Base-by-base conservation (phyloP, 2,329 filamentous ascomycete genomes). In the Penicillium sp. region DNA sequence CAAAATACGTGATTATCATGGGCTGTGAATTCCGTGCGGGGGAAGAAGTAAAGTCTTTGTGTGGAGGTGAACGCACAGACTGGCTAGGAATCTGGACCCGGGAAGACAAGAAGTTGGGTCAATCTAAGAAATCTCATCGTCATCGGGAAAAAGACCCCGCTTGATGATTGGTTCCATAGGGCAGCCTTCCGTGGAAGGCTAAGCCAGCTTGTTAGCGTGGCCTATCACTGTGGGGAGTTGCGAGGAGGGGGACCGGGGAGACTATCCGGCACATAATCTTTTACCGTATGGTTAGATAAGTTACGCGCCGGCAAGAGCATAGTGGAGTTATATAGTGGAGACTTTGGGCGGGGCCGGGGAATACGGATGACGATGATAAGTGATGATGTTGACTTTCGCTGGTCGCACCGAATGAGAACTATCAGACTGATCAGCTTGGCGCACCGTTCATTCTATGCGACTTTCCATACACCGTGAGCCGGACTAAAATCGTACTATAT, bases 11-110 rank as follows among this genome's bases (percentile, higher is more conserved):
- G n/a, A 41, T 41, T 22, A 41, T 41, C 39, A 39, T 39, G n/a
- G 19, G 39, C 19, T 41, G 19, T 48, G 9, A 24, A 37, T 31
- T 48, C 16, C 14, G 48, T 48, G 52, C 31, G 43, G 35, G 56
- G 56, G 39, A 22, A 41, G 39, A 5, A 5, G 10, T 3, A 41
- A 41, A 7, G 19, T 5, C 39, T 13, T 22, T 41, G 19, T 21
- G 19, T 46, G 33, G 45, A 39, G 48, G 19, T 24, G 8, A 16
- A 35, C 45, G 45, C 45, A 47, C 45, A 24, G 43, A 29, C 45
- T 56, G 56, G 53, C 39, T 49, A 59, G 52, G 51, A 57, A 58
- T 55, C 60, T 58, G 53, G 57, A 26, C 59, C 61, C 48, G 52
- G 59, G 54, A 53, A 50, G 35, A 50, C 43, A 27, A 19, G 9